Percentiles rank a stretch among this genome's conserved stretches.
These are phyloP conservation scores for Coemansia sp. DNA, from an alignment of 192 early-diverging fungal species.

Conservation along the genomic window DNA sequence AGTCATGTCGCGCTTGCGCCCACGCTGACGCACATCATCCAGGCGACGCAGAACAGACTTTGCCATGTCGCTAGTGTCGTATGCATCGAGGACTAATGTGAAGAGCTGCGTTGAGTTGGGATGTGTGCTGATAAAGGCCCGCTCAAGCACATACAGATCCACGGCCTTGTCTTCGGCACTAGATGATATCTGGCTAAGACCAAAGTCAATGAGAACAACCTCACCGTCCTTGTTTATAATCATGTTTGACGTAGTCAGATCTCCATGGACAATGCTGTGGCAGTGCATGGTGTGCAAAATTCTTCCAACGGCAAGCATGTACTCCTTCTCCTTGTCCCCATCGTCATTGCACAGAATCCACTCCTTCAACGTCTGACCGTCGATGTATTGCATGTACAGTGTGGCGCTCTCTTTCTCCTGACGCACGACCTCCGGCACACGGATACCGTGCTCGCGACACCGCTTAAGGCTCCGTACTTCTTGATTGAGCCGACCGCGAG, in stretches of 20 bases:
- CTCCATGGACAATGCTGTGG: slow-evolving; percentile 90
- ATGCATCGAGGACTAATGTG: slow-evolving; percentile 68
- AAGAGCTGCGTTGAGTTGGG: slow-evolving; percentile 81
- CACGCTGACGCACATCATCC: slow-evolving; percentile 81
- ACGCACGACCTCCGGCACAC: slow-evolving; percentile 79
- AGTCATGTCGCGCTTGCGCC: slow-evolving; percentile 80
- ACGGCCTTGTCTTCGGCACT: slow-evolving; percentile 96
- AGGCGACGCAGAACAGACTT: slow-evolving; percentile 63
- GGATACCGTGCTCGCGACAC: slow-evolving; percentile 70
- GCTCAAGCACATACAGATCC: slow-evolving; percentile 97
- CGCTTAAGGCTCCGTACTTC: slow-evolving; percentile 83
- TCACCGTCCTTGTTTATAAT: slow-evolving; percentile 61
- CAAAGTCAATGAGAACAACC: slow-evolving; percentile 91
- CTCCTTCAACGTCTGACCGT: slow-evolving; percentile 77
- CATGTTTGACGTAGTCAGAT: slow-evolving; percentile 96
- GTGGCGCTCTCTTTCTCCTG: slow-evolving; percentile 69
- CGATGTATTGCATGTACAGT: slow-evolving; percentile 91
- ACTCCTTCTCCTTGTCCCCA: slow-evolving; percentile 19
- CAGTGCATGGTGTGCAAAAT: slow-evolving; percentile 80
- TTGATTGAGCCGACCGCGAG: slow-evolving; percentile 72
- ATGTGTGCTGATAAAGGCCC: slow-evolving; percentile 91
- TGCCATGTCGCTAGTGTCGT: slow-evolving; percentile 65
- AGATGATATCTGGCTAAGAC: slow-evolving; percentile 81
- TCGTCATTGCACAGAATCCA: slow-evolving; percentile 51
- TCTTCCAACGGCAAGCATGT: slow-evolving; percentile 61